Evolutionary conservation across 2,329 filamentous ascomycete genomes (phyloP).

Genomic region (Xylariaceae sp.): DNA sequence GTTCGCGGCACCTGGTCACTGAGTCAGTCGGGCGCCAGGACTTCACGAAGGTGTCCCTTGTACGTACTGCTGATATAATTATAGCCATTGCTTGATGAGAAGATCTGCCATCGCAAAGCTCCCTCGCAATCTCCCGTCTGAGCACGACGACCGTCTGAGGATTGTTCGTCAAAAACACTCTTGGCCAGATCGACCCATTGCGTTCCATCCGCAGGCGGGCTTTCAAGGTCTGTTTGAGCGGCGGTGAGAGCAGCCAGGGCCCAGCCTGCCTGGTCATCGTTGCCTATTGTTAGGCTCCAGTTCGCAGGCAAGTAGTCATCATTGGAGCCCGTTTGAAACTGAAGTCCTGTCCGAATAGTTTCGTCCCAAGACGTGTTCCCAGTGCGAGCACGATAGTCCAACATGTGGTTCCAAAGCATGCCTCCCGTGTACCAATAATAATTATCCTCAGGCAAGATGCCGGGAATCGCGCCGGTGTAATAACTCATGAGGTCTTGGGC

Average conservation of each 20-base stretch:
- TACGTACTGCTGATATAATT: slow-evolving; percentile 35
- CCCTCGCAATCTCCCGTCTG: slow-evolving; percentile 46
- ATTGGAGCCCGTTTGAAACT: slow-evolving; percentile 38
- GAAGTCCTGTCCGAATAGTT: slow-evolving; percentile 37
- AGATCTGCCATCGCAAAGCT: slow-evolving; percentile 64
- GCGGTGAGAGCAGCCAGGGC: slow-evolving; percentile 58
- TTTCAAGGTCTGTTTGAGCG: slow-evolving; percentile 54
- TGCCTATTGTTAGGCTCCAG: slow-evolving; percentile 33
- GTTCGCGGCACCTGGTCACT: slow-evolving; percentile 28
- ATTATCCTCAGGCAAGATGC: slow-evolving; percentile 16
- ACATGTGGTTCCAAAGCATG: slow-evolving; percentile 43
- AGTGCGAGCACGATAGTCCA: slow-evolving; percentile 50
- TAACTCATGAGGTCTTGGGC: slow-evolving; percentile 26
- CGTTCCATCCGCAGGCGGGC: slow-evolving; percentile 39
- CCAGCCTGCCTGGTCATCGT: slow-evolving; percentile 59
- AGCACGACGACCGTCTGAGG: slow-evolving; percentile 41
- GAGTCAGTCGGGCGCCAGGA: not conserved
- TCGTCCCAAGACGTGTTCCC: slow-evolving; percentile 46
- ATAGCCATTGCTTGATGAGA: slow-evolving; percentile 49
- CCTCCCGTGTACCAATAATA: slow-evolving; percentile 53
- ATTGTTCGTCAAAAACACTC: slow-evolving; percentile 59
- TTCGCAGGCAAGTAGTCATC: slow-evolving; percentile 40
- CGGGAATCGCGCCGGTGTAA: slow-evolving; percentile 22
- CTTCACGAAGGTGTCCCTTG: not conserved
- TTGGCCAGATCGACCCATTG: slow-evolving; percentile 59